phyloP scores from a whole-genome alignment of 805 yeast genomes.

The Candida incommunis region DNA sequence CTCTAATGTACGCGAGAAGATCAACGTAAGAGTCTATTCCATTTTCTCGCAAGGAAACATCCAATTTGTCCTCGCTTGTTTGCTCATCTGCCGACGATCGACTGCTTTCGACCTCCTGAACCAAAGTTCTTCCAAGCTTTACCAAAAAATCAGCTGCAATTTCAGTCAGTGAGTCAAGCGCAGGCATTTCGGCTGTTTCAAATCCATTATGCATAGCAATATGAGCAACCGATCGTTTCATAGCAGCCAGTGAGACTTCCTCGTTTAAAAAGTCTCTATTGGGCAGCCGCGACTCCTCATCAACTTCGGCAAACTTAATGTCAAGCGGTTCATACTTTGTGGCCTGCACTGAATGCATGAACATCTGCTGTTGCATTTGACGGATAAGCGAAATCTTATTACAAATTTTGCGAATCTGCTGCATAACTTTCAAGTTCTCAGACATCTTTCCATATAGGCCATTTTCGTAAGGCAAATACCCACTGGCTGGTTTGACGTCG shows the following conservation, averaged over 20 bases:
- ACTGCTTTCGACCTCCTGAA: conserved; percentile 51
- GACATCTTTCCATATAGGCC: conserved; percentile 12
- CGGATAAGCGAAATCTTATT: conserved; percentile 78
- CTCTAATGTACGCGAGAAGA: conserved; percentile 60
- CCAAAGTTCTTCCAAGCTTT: conserved; percentile 58
- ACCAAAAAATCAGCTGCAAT: conserved; percentile 69
- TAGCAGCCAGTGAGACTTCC: conserved; percentile 48
- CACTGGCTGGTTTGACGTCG: background rate
- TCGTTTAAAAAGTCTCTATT: conserved; percentile 50
- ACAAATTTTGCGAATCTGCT: conserved; percentile 76
- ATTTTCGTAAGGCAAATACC: conserved; percentile 8
- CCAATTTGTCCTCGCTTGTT: conserved; percentile 33
- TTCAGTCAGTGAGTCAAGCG: conserved; percentile 68
- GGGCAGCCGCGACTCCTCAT: conserved; percentile 59
- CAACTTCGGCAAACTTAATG: conserved; percentile 59
- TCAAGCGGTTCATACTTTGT: conserved; percentile 52
- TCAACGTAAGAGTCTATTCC: conserved; percentile 67
- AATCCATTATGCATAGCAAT: conserved; percentile 86
- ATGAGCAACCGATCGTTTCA: conserved; percentile 60
- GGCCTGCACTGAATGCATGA: conserved; percentile 60
- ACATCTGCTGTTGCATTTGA: conserved; percentile 77
- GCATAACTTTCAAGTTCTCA: conserved; percentile 64
- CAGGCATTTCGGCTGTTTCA: conserved; percentile 66
- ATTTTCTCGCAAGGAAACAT: conserved; percentile 61
- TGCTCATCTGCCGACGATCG: conserved; percentile 15